Evolutionary conservation across 192 early-diverging fungal species (phyloP).

Genomic region (Umbelopsis vinacea): DNA sequence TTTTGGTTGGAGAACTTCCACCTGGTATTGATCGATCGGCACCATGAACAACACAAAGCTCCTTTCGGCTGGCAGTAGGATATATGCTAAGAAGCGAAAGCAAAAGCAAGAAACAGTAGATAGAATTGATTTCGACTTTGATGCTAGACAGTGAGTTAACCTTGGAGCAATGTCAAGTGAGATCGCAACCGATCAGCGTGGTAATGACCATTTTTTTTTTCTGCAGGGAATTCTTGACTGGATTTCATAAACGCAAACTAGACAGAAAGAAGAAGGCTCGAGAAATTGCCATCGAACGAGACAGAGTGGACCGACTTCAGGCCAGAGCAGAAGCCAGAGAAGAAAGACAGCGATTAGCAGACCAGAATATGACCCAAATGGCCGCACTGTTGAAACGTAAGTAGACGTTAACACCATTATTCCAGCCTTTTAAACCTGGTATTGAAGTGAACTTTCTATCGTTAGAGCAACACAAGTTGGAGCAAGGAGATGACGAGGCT

Average conservation of each 20-base stretch:
- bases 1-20: neutral
- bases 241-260: slow-evolving; percentile 80
- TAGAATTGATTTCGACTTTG: slow-evolving; percentile 66
- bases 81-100: slow-evolving; percentile 75
- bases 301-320: slow-evolving; percentile 59
- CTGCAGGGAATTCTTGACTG: slow-evolving; percentile 68
- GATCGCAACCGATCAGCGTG: neutral
- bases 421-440: too few species aligned
- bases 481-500: neutral
- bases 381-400: slow-evolving; percentile 48
- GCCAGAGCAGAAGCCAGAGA: slow-evolving; percentile 57
- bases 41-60: slow-evolving; percentile 58
- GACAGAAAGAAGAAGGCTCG: slow-evolving; percentile 67
- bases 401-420: neutral
- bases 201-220: neutral
- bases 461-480: neutral
- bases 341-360: slow-evolving; percentile 50
- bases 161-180: neutral
- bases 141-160: slow-evolving; percentile 57
- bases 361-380: slow-evolving; percentile 57
- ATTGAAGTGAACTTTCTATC: neutral
- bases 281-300: slow-evolving; percentile 47
- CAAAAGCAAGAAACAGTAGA: slow-evolving; percentile 64
- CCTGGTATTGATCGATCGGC: neutral
- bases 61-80: slow-evolving; percentile 61